These are phyloP conservation scores for Aspergillus egyptiacus DNA, from an alignment of 495 filamentous ascomycete species.

Conservation along the genomic window DNA sequence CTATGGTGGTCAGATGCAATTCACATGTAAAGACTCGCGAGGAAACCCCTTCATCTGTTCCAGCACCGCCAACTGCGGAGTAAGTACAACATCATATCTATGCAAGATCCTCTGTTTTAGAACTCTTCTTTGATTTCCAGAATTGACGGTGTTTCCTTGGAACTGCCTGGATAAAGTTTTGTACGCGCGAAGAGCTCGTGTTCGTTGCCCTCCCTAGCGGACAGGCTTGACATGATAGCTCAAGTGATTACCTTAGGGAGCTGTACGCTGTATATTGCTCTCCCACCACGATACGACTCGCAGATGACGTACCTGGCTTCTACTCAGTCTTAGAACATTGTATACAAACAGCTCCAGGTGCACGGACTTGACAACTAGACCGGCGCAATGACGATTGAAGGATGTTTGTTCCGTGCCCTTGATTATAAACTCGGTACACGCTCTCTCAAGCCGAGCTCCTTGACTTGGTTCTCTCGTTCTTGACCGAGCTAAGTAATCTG, in stretches of 20 bases:
- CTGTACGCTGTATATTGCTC: conserved; percentile 22
- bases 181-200: too few relatives aligned
- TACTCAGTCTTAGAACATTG: too few relatives aligned
- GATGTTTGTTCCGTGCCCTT: conserved; percentile 6
- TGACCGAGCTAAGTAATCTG: background rate
- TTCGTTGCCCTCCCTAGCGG: too few relatives aligned
- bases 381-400: background rate
- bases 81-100: too few relatives aligned
- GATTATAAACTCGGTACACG: too few relatives aligned
- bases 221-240: too few relatives aligned
- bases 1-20: background rate
- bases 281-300: conserved; percentile 18
- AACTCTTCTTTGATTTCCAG: too few relatives aligned
- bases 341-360: conserved; percentile 17
- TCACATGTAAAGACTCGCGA: background rate
- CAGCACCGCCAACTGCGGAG: conserved; percentile 5
- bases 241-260: too few relatives aligned
- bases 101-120: too few relatives aligned
- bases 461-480: background rate
- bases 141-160: too few relatives aligned
- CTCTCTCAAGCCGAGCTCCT: background rate
- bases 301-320: conserved; percentile 34
- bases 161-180: too few relatives aligned
- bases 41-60: background rate
- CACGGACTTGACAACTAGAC: conserved; percentile 10